Percentiles rank a stretch among this genome's conserved stretches.
phyloP scores from a whole-genome alignment of 139 green algal species.

The Haematococcus sp. region DNA sequence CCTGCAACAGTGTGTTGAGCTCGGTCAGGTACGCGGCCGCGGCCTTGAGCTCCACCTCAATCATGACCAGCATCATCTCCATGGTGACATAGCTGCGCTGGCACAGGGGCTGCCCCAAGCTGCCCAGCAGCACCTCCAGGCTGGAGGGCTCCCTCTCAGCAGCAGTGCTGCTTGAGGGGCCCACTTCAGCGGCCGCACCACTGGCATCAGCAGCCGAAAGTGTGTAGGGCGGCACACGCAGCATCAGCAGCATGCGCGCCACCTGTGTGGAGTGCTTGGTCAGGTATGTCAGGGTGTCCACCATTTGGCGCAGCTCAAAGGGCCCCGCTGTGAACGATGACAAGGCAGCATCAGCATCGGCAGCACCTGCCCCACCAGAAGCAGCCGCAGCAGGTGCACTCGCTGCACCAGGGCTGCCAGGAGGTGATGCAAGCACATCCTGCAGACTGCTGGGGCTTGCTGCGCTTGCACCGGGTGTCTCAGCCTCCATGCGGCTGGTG shows the following conservation, averaged over 20 bases:
- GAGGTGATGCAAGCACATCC: too few relatives aligned
- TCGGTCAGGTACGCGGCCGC: constrained; percentile 7
- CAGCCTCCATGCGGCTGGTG: too few relatives aligned
- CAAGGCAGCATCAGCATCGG: not conserved
- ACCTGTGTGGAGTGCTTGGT: constrained; percentile 48
- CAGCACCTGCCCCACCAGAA: constrained; percentile 1
- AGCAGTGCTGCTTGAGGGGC: not conserved
- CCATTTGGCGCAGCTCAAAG: constrained; percentile 48
- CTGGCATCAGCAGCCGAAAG: not conserved
- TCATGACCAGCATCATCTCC: constrained; percentile 59
- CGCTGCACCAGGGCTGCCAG: not conserved
- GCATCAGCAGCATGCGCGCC: constrained; percentile 50
- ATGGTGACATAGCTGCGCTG: constrained; percentile 51
- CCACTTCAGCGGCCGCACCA: not conserved
- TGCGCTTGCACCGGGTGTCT: not conserved
- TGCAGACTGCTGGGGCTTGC: not conserved
- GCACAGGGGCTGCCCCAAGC: constrained; percentile 55
- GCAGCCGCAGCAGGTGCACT: not conserved
- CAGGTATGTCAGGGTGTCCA: constrained; percentile 73
- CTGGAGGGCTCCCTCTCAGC: not conserved
- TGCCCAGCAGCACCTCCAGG: constrained; percentile 72
- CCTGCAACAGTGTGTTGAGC: constrained; percentile 1
- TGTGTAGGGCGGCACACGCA: constrained; percentile 33
- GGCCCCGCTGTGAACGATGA: constrained; percentile 15
- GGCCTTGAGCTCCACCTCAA: constrained; percentile 43